Evolutionary conservation across 2,329 filamentous ascomycete species (phyloP).

Genomic region (Sarocladium oryzae): DNA sequence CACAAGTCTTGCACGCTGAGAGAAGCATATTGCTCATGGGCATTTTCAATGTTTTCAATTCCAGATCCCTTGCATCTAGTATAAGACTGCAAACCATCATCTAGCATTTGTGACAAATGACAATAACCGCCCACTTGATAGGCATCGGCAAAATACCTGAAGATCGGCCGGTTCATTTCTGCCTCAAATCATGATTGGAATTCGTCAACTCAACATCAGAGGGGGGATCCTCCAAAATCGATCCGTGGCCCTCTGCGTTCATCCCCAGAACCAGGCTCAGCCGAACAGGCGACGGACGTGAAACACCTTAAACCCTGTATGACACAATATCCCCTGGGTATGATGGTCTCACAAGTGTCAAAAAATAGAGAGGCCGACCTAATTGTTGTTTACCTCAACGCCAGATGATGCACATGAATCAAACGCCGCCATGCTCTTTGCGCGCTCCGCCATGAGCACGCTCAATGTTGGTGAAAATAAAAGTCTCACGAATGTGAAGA

Average conservation of each 20-base stretch:
- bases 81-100: neutral
- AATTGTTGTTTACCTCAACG: conserved; percentile 15
- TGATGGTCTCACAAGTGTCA: conserved; percentile 4
- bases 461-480: neutral
- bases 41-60: neutral
- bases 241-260: neutral
- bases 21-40: too few species aligned
- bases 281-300: neutral
- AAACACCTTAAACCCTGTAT: conserved; percentile 7
- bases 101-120: neutral
- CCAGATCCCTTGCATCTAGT: neutral
- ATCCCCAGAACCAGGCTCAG: neutral
- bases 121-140: neutral
- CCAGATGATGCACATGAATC: conserved; percentile 17
- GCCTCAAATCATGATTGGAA: neutral
- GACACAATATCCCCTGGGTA: conserved; percentile 7
- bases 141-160: neutral
- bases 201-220: neutral
- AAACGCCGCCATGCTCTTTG: conserved; percentile 1
- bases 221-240: neutral
- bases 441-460: neutral
- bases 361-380: conserved; percentile 4
- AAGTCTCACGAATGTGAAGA: conserved; percentile 16
- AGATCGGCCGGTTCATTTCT: neutral
- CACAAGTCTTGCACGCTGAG: neutral